phyloP scores from a whole-genome alignment of 1,284 basidiomycete genomes.

The Microbotryum saponariae region DNA sequence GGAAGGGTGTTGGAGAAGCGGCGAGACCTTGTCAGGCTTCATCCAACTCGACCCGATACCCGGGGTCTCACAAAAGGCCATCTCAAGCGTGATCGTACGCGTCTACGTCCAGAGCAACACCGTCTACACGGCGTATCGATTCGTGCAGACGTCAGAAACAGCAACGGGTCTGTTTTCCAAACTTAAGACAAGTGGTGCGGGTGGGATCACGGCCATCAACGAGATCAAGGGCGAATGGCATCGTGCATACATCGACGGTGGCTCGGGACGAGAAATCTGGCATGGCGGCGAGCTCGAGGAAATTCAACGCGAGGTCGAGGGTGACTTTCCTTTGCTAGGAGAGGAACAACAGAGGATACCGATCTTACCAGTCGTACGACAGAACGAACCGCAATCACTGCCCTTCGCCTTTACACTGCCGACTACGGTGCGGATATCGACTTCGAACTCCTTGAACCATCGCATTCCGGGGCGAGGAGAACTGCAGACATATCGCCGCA shows the following conservation, averaged over 20 bases:
- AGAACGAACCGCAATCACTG: background rate
- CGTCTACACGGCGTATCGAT: background rate
- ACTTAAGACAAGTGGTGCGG: background rate
- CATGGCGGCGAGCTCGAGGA: background rate
- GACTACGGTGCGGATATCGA: background rate
- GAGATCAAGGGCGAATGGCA: background rate
- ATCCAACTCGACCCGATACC: background rate
- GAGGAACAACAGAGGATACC: background rate
- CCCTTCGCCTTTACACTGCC: background rate
- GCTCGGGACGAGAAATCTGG: slow-evolving; percentile 1
- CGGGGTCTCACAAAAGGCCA: background rate
- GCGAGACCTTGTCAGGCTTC: background rate
- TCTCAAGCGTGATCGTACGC: background rate
- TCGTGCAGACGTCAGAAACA: background rate
- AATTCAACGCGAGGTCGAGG: slow-evolving; percentile 6
- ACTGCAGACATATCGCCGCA: background rate
- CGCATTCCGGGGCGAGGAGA: background rate
- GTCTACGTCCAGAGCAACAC: slow-evolving; percentile 1
- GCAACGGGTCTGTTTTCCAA: background rate
- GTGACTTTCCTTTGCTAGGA: slow-evolving; percentile 4
- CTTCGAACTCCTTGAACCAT: background rate
- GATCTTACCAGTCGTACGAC: background rate
- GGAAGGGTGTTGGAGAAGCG: slow-evolving; percentile 1
- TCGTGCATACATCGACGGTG: background rate
- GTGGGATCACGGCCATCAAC: background rate